phyloP scores from a whole-genome alignment of 306 rosid genomes.

The Quercus wislizeni region DNA sequence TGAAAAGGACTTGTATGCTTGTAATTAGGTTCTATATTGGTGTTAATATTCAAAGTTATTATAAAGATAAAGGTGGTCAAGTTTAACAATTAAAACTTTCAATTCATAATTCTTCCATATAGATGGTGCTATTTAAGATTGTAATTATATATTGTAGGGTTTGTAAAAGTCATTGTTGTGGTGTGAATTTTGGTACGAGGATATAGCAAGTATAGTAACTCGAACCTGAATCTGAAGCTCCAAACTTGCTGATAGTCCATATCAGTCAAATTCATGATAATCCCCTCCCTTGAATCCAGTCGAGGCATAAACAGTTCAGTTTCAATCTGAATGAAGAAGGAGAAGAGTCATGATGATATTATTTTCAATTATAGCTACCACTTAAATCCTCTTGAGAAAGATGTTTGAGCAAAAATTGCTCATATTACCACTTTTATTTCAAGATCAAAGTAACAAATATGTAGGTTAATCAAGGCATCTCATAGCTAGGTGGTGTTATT shows the following conservation, averaged over 20 bases:
- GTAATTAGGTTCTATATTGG: too few species aligned
- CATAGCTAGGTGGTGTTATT: background rate
- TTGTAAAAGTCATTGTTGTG: background rate
- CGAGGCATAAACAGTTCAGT: slow-evolving; percentile 31
- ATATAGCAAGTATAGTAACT: background rate
- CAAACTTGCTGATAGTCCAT: slow-evolving; percentile 22
- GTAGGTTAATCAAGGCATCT: background rate
- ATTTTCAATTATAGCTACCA: background rate
- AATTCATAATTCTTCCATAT: too few species aligned
- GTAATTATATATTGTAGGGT: background rate
- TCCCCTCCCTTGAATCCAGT: background rate
- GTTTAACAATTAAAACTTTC: too few species aligned
- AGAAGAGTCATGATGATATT: too few species aligned
- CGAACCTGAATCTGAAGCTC: slow-evolving; percentile 36
- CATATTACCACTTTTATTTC: background rate
- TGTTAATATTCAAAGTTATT: too few species aligned
- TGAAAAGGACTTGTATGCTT: too few species aligned
- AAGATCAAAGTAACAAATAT: background rate
- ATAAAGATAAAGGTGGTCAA: too few species aligned
- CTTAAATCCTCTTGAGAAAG: background rate
- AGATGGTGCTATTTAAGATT: too few species aligned
- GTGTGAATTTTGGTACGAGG: background rate
- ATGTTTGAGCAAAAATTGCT: background rate
- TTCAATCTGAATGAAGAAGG: slow-evolving; percentile 4
- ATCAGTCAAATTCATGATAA: slow-evolving; percentile 21